Conservation (phyloP, 352 stramenopile genomes). For the Globisporangium sylvaticum region DNA sequence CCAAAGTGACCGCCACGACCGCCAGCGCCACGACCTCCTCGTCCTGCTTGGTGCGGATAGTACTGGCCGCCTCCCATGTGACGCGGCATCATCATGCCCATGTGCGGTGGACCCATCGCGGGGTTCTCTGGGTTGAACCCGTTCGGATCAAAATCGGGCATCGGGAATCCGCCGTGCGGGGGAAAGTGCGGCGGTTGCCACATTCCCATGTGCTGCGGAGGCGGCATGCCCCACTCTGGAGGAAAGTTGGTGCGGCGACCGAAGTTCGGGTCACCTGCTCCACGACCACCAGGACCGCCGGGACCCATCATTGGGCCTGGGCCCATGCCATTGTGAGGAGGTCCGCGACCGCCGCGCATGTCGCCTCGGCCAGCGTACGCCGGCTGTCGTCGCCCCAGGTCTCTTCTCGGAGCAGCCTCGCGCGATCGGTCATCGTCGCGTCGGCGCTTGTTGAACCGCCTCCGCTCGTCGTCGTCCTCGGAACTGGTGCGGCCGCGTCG, state of each 20-base stretch:
- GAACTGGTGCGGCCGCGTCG: slow-evolving; percentile 32
- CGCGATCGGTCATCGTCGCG: slow-evolving; percentile 45
- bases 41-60: slow-evolving; percentile 33
- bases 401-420: slow-evolving; percentile 20
- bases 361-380: slow-evolving; percentile 22
- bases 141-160: slow-evolving; percentile 66
- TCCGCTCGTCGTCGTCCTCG: slow-evolving; percentile 57
- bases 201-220: slow-evolving; percentile 52
- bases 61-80: slow-evolving; percentile 52
- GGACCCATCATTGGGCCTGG: slow-evolving; percentile 11
- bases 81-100: slow-evolving; percentile 65
- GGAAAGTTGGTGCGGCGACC: slow-evolving; percentile 62
- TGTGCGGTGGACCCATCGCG: slow-evolving; percentile 51
- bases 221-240: slow-evolving; percentile 64
- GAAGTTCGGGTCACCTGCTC: slow-evolving; percentile 28
- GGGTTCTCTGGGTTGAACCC: slow-evolving; percentile 62
- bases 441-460: slow-evolving; percentile 50
- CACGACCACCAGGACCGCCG: neutral
- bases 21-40: slow-evolving; percentile 30
- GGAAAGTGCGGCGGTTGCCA: slow-evolving; percentile 54
- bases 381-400: slow-evolving; percentile 17
- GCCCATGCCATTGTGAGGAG: slow-evolving; percentile 6
- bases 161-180: slow-evolving; percentile 37
- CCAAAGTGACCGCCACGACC: slow-evolving; percentile 26
- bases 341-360: slow-evolving; percentile 24